Base-by-base conservation (phyloP, 495 filamentous ascomycete genomes). In the Hypoxylon lenormandii region DNA sequence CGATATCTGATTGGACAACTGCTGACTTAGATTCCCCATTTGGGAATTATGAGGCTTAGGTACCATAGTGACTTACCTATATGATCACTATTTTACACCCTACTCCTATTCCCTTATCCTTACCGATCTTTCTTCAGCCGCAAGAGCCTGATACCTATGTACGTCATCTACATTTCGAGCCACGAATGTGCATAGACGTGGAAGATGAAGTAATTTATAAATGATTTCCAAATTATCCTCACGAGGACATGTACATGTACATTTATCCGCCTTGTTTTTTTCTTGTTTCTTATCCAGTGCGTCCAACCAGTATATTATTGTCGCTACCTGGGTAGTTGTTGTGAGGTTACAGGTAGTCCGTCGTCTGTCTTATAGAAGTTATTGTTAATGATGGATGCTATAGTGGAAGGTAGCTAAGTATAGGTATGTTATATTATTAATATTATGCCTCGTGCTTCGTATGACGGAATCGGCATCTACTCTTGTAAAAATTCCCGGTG, bases 11-110 rank as follows among this genome's bases (percentile, higher is more conserved):
- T 71, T 71, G 68, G 68, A 18, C 22, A 4, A 23, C 46, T 47
- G 21, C 58, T 23, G 46, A 33, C 47, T 66, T 52, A 36, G 58
- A 42, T 48, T 71, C 68, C 68, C 68, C 57, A 38, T 71, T 71
- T 71, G 61, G 68, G 68, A 66, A 71, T 59, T 57, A 63, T 60
- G 48, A 71, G 61, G 52, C 51, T 65, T 66, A 65, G 38, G 67
- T 70, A 66, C 56, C 15, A 10, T 19, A 10, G 4, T 16, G 16
- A 6, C 42, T 4, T 45, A 15, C 40, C 28, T 13, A 54, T 28
- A 46, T 40, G 26, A 36, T 50, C 15, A 8, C 2, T 26, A 18
- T 51, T 33, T 6, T 36, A 26, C 48, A 26, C 30, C 26, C 42
- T 52, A 42, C 51, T 11, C 42, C 12, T 33, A 4, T 33, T 33